Conservation (phyloP, 352 stramenopile genomes). For the Globisporangium alternatum region DNA sequence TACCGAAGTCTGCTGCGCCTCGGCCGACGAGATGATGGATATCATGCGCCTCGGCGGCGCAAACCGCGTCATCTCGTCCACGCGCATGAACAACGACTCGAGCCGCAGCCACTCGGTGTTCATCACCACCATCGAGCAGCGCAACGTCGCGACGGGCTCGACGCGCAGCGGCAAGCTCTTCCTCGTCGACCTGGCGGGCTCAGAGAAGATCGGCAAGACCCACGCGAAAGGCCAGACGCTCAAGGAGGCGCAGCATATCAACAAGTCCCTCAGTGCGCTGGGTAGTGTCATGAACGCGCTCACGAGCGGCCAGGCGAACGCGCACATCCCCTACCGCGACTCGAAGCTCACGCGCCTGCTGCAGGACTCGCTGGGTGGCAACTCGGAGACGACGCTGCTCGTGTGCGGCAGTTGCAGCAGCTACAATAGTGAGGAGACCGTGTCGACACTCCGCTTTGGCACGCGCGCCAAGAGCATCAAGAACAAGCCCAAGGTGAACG, state of each 20-base stretch:
- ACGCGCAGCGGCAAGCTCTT: slow-evolving; percentile 92
- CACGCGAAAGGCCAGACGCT: slow-evolving; percentile 90
- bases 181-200: slow-evolving; percentile 75
- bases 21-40: slow-evolving; percentile 59
- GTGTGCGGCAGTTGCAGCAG: slow-evolving; percentile 63
- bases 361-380: slow-evolving; percentile 80
- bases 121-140: slow-evolving; percentile 94
- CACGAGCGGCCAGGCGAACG: slow-evolving; percentile 75
- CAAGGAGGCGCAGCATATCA: slow-evolving; percentile 88
- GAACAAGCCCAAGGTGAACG: slow-evolving; percentile 77
- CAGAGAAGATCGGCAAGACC: slow-evolving; percentile 75
- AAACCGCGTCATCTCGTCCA: slow-evolving; percentile 87
- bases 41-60: slow-evolving; percentile 92
- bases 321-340: slow-evolving; percentile 91
- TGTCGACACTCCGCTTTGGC: slow-evolving; percentile 75
- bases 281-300: slow-evolving; percentile 90
- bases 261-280: slow-evolving; percentile 88
- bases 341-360: slow-evolving; percentile 88
- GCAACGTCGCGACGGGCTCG: slow-evolving; percentile 52
- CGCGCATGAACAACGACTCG: slow-evolving; percentile 91
- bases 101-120: slow-evolving; percentile 95
- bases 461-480: slow-evolving; percentile 76
- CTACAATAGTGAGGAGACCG: slow-evolving; percentile 71
- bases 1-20: slow-evolving; percentile 63
- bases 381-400: slow-evolving; percentile 68